Evolutionary conservation across 768 basidiomycete genomes (phyloP).

Genomic region (Inosperma sp.): DNA sequence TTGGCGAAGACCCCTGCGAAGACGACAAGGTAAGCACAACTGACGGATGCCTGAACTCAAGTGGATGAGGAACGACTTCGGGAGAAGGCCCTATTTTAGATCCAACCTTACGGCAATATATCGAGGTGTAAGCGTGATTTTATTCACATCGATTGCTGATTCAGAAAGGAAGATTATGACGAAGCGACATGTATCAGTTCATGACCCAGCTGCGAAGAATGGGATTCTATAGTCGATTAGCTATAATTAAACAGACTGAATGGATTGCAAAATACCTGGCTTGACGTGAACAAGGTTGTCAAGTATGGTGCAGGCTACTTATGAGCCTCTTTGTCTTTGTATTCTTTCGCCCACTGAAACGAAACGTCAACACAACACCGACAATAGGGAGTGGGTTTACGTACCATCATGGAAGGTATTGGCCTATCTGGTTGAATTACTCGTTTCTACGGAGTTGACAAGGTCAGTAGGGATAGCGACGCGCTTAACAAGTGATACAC

Average conservation of each 20-base stretch:
- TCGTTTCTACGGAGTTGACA: slow-evolving; percentile 42
- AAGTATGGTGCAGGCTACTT: background rate
- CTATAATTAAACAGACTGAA: background rate
- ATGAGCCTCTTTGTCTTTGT: slow-evolving; percentile 17
- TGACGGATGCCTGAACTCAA: no score
- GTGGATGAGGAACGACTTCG: no score
- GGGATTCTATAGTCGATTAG: no score
- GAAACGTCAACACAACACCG: slow-evolving; percentile 2
- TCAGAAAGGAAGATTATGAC: no score
- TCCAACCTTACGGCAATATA: no score
- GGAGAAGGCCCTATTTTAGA: no score
- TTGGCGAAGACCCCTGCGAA: no score
- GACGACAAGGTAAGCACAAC: no score
- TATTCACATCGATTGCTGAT: no score
- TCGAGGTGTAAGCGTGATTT: no score
- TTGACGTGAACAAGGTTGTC: background rate
- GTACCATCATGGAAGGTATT: slow-evolving; percentile 77
- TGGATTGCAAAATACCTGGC: background rate
- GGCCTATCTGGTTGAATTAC: slow-evolving; percentile 55
- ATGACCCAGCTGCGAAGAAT: no score
- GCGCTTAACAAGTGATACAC: slow-evolving; percentile 38
- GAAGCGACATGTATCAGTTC: no score
- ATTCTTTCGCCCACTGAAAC: slow-evolving; percentile 35
- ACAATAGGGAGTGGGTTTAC: slow-evolving; percentile 18
- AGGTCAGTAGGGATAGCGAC: slow-evolving; percentile 3